Percentiles rank a stretch among this genome's conserved stretches.
Evolutionary conservation across 1,284 basidiomycete genomes (phyloP).

Genomic region (Cutaneotrichosporon spelunceum): DNA sequence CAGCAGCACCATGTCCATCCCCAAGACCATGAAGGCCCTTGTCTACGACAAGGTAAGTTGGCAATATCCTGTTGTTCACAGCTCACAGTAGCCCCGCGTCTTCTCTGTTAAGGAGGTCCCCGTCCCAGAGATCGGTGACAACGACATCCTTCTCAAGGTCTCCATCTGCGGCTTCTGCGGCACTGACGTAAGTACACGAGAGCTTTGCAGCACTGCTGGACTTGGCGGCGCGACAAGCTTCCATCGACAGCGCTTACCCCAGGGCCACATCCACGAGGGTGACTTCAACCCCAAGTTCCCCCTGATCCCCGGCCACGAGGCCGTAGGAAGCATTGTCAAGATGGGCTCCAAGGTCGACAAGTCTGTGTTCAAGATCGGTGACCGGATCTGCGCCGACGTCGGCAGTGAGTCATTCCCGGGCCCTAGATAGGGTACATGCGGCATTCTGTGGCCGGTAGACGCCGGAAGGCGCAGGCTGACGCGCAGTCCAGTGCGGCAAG

Average conservation of each 20-base stretch:
- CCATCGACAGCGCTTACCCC: slow-evolving; percentile 6
- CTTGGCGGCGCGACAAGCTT: not conserved
- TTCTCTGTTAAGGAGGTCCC: slow-evolving; percentile 63
- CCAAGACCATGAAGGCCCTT: slow-evolving; percentile 43
- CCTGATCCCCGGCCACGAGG: slow-evolving; percentile 77
- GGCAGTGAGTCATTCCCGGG: slow-evolving; percentile 43
- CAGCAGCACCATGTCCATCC: slow-evolving; percentile 10
- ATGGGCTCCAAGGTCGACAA: slow-evolving; percentile 65
- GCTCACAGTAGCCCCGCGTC: slow-evolving; percentile 57
- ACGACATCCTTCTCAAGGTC: slow-evolving; percentile 67
- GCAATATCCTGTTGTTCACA: not conserved
- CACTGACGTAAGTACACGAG: slow-evolving; percentile 57
- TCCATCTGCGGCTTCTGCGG: slow-evolving; percentile 64
- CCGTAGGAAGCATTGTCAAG: slow-evolving; percentile 65
- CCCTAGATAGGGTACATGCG: not conserved
- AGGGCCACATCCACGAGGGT: slow-evolving; percentile 66
- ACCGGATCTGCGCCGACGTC: slow-evolving; percentile 73
- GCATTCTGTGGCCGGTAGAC: not conserved
- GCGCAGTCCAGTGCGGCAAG: slow-evolving; percentile 56
- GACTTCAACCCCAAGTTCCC: slow-evolving; percentile 76
- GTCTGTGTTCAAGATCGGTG: slow-evolving; percentile 62
- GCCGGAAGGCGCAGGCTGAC: not conserved
- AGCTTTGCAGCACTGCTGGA: not conserved
- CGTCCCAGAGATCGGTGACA: slow-evolving; percentile 61
- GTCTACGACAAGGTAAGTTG: slow-evolving; percentile 42